Evolutionary conservation across 345 rosid genomes (phyloP), one percentile per base, ranked within the genome.

Genomic region (Conringia planisiliqua): DNA sequence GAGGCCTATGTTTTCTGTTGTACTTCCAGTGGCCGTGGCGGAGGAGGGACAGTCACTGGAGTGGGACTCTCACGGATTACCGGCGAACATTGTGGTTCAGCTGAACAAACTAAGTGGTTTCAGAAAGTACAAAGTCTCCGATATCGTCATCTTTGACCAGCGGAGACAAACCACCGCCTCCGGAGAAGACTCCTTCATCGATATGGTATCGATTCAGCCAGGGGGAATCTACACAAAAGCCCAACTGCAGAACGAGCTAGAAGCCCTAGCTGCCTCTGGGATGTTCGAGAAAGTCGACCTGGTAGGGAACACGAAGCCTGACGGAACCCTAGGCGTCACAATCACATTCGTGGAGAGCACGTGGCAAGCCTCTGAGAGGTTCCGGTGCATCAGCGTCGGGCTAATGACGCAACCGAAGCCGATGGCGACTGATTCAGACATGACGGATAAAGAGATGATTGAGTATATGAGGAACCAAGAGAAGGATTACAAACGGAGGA

Each of bases 241-340:
- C 4, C 94, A 90, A 77, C 80, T 92, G 14, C 86, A 82, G 71
- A 89, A 87, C 62, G 99, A 95, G 88, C 92, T 95, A 2, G 96
- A 95, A 77, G 84, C 84, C 12, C 83, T 95, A 51, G 89, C 96
- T 44, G 84, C 94, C 6, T 92, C 98, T 18, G 99, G 99, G 17
- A 92, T 92, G 99, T 95, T 92, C 42, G 97, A 95, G 85, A 95
- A 85, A 63, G 98, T 95, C 18, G 99, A 92, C 12, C 75, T 95
- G 85, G 96, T 90, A 56, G 89, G 89, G 54, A 90, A 84, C 68
- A 84, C 99, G 4, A 90, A 88, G 4, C 88, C 96, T 0, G 99
- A 92, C 29, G 98, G 98, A 57, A 89, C 91, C 35, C 52, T 92
- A 73, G 83, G 74, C 4, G 58, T 92, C 33, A 86, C 87, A 0